Conservation (phyloP, 495 filamentous ascomycete genomes). For the Alectoria sarmentosa region DNA sequence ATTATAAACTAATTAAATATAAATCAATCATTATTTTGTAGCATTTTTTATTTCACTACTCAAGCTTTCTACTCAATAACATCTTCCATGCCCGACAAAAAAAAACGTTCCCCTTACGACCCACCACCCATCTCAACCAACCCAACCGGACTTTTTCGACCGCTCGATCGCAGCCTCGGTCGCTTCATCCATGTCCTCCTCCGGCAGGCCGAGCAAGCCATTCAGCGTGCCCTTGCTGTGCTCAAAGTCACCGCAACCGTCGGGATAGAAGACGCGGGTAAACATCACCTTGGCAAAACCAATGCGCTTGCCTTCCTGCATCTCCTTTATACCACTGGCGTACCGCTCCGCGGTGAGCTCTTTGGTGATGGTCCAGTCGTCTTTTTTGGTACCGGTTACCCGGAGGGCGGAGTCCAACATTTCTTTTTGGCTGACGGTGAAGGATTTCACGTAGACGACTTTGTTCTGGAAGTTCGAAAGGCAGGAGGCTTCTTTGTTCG, state of each 20-base stretch:
- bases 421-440: constrained; percentile 44
- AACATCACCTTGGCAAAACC: constrained; percentile 50
- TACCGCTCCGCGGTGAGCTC: constrained; percentile 40
- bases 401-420: constrained; percentile 46
- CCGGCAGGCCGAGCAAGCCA: constrained; percentile 42
- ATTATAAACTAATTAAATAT: too few species aligned
- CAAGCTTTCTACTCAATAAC: background rate
- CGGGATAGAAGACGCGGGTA: constrained; percentile 42
- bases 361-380: constrained; percentile 50
- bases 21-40: too few species aligned
- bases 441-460: constrained; percentile 39
- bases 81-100: background rate
- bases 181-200: constrained; percentile 52
- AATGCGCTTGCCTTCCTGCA: constrained; percentile 38
- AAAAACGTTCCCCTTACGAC: background rate
- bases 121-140: background rate
- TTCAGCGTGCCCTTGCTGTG: constrained; percentile 39
- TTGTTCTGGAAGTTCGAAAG: constrained; percentile 37
- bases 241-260: constrained; percentile 38
- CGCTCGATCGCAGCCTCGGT: constrained; percentile 38
- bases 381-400: constrained; percentile 44
- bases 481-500: constrained; percentile 29
- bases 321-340: constrained; percentile 32
- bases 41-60: background rate
- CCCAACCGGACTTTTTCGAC: background rate